Evolutionary conservation across 805 yeast genomes (phyloP).

Genomic region (Schwanniomyces occidentalis): DNA sequence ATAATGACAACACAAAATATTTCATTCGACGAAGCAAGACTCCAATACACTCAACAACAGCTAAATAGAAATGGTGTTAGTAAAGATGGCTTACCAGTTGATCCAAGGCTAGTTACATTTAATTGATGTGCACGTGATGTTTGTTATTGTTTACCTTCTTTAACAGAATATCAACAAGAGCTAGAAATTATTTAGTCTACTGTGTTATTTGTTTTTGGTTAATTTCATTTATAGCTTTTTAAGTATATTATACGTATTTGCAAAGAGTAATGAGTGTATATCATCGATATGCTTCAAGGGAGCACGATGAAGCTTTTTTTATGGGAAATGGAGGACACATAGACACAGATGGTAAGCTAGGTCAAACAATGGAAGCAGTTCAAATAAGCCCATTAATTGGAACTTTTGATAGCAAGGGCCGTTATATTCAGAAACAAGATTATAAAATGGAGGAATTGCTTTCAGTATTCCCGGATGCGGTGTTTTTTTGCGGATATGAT

Average conservation of each 20-base stretch:
- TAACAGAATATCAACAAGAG: slow-evolving; percentile 2
- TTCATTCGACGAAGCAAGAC: slow-evolving; percentile 70
- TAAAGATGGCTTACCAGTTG: slow-evolving; percentile 66
- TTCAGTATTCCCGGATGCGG: slow-evolving; percentile 46
- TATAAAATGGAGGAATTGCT: slow-evolving; percentile 37
- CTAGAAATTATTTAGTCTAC: background rate
- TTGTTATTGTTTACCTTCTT: slow-evolving; percentile 7
- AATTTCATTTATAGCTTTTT: background rate
- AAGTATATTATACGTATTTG: background rate
- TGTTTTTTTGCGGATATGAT: slow-evolving; percentile 55
- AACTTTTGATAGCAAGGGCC: background rate
- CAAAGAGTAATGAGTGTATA: slow-evolving; percentile 42
- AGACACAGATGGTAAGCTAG: background rate
- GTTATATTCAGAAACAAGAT: no score
- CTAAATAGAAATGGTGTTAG: slow-evolving; percentile 56
- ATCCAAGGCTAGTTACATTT: slow-evolving; percentile 62
- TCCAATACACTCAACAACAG: slow-evolving; percentile 45
- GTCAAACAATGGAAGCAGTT: background rate
- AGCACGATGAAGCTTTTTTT: slow-evolving; percentile 25
- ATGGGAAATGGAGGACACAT: slow-evolving; percentile 4
- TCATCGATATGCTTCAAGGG: slow-evolving; percentile 39
- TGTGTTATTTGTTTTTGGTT: background rate
- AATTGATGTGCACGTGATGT: slow-evolving; percentile 5
- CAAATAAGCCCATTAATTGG: slow-evolving; percentile 5
- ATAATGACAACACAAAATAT: slow-evolving; percentile 55